phyloP scores from a whole-genome alignment of 176 grass and related monocot species.

The Paspalum notatum region DNA sequence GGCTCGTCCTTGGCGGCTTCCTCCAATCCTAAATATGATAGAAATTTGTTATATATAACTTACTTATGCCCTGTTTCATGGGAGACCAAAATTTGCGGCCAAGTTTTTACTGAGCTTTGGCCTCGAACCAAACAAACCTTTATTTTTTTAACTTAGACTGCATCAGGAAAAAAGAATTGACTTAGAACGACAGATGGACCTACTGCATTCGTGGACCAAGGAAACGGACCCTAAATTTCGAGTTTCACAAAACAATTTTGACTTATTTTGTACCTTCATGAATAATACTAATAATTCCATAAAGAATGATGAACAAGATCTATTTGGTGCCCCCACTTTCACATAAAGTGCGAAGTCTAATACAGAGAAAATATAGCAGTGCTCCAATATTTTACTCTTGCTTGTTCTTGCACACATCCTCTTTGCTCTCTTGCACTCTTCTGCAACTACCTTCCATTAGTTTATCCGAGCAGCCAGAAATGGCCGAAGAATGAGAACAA shows the following conservation, averaged over 20 bases:
- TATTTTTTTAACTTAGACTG: too few relatives aligned
- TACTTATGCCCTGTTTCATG: too few relatives aligned
- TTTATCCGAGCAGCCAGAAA: not conserved
- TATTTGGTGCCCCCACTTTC: not conserved
- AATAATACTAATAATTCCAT: not conserved
- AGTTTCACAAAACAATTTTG: not conserved
- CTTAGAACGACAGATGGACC: too few relatives aligned
- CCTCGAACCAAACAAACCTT: too few relatives aligned
- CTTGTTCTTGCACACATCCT: conserved; percentile 1
- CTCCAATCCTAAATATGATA: too few relatives aligned
- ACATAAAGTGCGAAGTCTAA: not conserved
- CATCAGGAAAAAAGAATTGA: too few relatives aligned
- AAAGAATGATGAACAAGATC: not conserved
- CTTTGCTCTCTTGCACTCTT: conserved; percentile 27
- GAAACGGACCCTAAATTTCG: too few relatives aligned
- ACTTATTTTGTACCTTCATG: not conserved
- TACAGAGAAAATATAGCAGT: not conserved
- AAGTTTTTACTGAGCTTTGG: too few relatives aligned
- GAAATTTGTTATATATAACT: too few relatives aligned
- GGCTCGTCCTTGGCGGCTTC: too few relatives aligned
- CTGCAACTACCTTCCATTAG: conserved; percentile 26
- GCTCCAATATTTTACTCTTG: conserved; percentile 32
- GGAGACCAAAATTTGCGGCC: too few relatives aligned
- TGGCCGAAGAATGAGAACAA: conserved; percentile 49
- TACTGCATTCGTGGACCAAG: too few relatives aligned